These are phyloP conservation scores for Globisporangium acanthophoron DNA, from an alignment of 352 stramenopile species.

Conservation along the genomic window DNA sequence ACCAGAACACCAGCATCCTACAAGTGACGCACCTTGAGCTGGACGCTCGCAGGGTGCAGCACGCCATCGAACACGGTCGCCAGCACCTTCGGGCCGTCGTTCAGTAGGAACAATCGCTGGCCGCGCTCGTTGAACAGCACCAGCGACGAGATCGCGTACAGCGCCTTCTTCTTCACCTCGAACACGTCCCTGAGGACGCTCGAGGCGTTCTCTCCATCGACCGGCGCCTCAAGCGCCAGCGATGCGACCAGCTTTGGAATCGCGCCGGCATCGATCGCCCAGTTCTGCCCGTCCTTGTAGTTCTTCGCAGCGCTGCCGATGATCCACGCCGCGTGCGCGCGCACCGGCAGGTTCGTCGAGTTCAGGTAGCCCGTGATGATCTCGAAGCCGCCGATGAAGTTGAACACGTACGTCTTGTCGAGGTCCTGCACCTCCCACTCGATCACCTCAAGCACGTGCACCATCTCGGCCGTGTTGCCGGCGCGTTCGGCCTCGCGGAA, in stretches of 20 bases:
- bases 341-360: slow-evolving; percentile 55
- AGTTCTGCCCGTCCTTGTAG: slow-evolving; percentile 78
- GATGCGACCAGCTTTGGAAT: slow-evolving; percentile 66
- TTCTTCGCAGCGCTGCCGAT: slow-evolving; percentile 78
- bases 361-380: slow-evolving; percentile 72
- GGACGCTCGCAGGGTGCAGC: slow-evolving; percentile 34
- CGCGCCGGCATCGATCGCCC: slow-evolving; percentile 67
- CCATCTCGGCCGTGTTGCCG: slow-evolving; percentile 34
- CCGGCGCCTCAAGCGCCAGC: slow-evolving; percentile 25
- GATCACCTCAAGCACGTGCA: slow-evolving; percentile 58
- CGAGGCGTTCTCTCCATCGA: slow-evolving; percentile 1
- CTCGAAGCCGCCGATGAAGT: slow-evolving; percentile 78
- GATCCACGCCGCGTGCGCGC: slow-evolving; percentile 58
- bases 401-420: slow-evolving; percentile 85
- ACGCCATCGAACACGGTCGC: slow-evolving; percentile 32
- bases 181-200: slow-evolving; percentile 17
- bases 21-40: slow-evolving; percentile 47
- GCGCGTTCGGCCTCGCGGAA: slow-evolving; percentile 55
- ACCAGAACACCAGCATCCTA: slow-evolving; percentile 1
- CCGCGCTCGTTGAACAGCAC: slow-evolving; percentile 61
- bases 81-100: slow-evolving; percentile 36
- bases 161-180: slow-evolving; percentile 81
- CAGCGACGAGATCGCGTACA: slow-evolving; percentile 76
- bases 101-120: slow-evolving; percentile 52
- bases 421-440: slow-evolving; percentile 88